Evolutionary conservation across 768 basidiomycete genomes (phyloP), one percentile per base, ranked within the genome.

Genomic region (Tylopilus sp.): DNA sequence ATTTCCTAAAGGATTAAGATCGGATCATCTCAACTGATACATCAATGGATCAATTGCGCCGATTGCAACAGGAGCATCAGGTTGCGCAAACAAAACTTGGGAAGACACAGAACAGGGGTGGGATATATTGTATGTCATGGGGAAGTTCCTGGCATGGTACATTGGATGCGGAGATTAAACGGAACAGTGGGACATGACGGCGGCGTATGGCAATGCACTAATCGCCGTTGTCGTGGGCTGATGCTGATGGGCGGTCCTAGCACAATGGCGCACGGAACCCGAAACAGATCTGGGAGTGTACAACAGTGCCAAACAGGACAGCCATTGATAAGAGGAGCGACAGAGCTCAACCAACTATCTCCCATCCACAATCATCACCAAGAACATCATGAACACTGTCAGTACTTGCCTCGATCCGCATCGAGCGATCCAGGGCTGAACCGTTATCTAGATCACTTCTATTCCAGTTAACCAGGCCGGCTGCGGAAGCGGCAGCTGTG

Each of bases 361-460:
- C 44, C 17, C 33, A n/a, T 45, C 21, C 6, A 39, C 20, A 4
- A 11, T 35, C 36, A 40, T 33, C 11, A 23, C 31, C 31, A 45
- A 41, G 20, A 40, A 22, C 35, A 10, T 25, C 47, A 56, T 56
- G 55, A 56, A 31, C 47, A n/a, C 38, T 11, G 55, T 56, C 6
- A 25, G 55, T 50, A 6, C 25, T 36, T 6, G 0, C 38, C 41
- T 39, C 7, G 22, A 12, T 23, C 2, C 15, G 15, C 6, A 23
- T n/a, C 7, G 18, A 31, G 10, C 20, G 18, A 43, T 18, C 18
- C 3, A 9, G 21, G 12, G 26, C 21, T 42, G 41, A 55, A 23
- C 1, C 0, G 6, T 20, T 12, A 8, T 18, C 22, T 6, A 56
- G 55, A 40, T 44, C 43, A 25, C 26, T 0, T 56, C 38, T 11